Evolutionary conservation across 495 filamentous ascomycete species (phyloP).

Genomic region (Penicillium angulare): DNA sequence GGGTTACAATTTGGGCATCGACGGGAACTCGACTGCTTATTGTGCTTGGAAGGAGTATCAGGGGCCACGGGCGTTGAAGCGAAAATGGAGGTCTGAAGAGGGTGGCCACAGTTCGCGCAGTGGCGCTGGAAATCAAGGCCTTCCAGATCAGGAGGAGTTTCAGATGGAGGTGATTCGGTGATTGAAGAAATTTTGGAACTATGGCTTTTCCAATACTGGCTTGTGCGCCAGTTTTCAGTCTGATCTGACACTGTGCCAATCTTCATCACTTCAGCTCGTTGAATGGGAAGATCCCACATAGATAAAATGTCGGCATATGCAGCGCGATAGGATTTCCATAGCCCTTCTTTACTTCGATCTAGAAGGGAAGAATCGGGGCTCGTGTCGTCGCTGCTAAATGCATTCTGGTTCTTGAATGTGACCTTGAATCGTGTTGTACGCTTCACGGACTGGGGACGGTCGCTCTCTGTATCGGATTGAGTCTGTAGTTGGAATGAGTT

Average conservation of each 20-base stretch:
- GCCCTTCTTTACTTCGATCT: constrained; percentile 55
- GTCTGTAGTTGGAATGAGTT: constrained; percentile 19
- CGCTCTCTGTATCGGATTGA: constrained; percentile 49
- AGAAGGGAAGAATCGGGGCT: constrained; percentile 62
- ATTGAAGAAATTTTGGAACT: constrained; percentile 25
- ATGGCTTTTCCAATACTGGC: constrained; percentile 23
- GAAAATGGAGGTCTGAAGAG: constrained; percentile 43
- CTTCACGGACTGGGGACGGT: constrained; percentile 29
- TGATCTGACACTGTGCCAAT: constrained; percentile 45
- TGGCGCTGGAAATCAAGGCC: constrained; percentile 45
- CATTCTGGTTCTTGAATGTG: constrained; percentile 69
- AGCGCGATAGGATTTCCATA: constrained; percentile 70
- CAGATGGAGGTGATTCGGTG: constrained; percentile 6
- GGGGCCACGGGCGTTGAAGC: constrained; percentile 15
- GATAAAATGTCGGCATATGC: constrained; percentile 80
- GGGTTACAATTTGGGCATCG: constrained; percentile 38
- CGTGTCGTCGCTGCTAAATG: constrained; percentile 77
- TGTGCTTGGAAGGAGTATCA: constrained; percentile 22
- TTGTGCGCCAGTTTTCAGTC: constrained; percentile 12
- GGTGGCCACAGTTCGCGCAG: constrained; percentile 43
- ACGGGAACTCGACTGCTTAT: constrained; percentile 14
- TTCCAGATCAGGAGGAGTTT: constrained; percentile 8
- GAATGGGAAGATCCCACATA: constrained; percentile 75
- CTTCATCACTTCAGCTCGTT: constrained; percentile 78
- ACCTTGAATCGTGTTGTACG: constrained; percentile 51